A percentile compares a stretch with the other conserved stretches of the same genome.
phyloP scores from a whole-genome alignment of 257 asterid genomes.

The Scutellaria barbata region DNA sequence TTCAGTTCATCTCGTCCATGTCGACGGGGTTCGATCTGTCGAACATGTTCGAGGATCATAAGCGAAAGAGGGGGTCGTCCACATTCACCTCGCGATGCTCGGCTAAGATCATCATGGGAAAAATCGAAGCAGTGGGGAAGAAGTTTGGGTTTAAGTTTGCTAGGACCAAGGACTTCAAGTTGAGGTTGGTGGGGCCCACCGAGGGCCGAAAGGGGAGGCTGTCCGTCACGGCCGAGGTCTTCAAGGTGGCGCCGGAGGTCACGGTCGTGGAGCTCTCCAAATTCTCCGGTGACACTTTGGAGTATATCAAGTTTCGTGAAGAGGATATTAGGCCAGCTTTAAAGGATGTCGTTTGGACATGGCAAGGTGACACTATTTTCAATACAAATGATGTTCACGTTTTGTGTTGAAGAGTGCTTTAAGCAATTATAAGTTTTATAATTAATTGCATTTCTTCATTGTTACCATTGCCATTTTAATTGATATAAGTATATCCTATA shows the following conservation, averaged over 20 bases:
- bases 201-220: slow-evolving; percentile 59
- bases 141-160: slow-evolving; percentile 50
- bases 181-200: slow-evolving; percentile 48
- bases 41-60: slow-evolving; percentile 54
- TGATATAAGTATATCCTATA: too few relatives aligned
- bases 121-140: slow-evolving; percentile 46
- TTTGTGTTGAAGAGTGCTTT: slow-evolving; percentile 19
- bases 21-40: slow-evolving; percentile 61
- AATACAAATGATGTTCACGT: background rate
- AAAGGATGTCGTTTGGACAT: slow-evolving; percentile 63
- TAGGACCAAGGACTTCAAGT: slow-evolving; percentile 43
- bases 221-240: slow-evolving; percentile 56
- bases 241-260: slow-evolving; percentile 74
- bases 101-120: slow-evolving; percentile 43
- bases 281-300: slow-evolving; percentile 67
- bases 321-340: slow-evolving; percentile 66
- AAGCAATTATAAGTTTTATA: background rate
- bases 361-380: slow-evolving; percentile 49
- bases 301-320: slow-evolving; percentile 60
- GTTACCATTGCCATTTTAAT: too few relatives aligned
- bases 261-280: slow-evolving; percentile 66
- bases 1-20: slow-evolving; percentile 67
- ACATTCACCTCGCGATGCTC: slow-evolving; percentile 46
- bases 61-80: slow-evolving; percentile 48
- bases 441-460: too few relatives aligned